These are phyloP conservation scores for Boletus rubropictus DNA, from an alignment of 768 basidiomycete genomes.

Conservation along the genomic window DNA sequence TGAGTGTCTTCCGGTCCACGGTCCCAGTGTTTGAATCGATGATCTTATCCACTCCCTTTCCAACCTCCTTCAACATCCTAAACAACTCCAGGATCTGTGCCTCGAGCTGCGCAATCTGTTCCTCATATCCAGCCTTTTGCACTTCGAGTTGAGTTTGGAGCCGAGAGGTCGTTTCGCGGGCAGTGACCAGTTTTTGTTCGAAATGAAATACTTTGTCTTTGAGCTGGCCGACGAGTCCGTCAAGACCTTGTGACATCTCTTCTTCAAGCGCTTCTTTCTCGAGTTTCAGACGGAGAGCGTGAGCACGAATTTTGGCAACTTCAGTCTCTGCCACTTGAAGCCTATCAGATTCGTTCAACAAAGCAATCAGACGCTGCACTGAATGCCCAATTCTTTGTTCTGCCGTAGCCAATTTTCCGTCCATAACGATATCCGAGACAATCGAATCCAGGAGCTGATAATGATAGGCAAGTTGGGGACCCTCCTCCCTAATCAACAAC, in stretches of 20 bases:
- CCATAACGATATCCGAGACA: constrained; percentile 86
- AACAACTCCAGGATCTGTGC: constrained; percentile 91
- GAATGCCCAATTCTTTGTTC: constrained; percentile 84
- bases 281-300: constrained; percentile 58
- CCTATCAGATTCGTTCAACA: constrained; percentile 86
- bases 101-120: constrained; percentile 82
- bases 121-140: constrained; percentile 77
- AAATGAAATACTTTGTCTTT: constrained; percentile 63
- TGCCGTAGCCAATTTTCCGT: constrained; percentile 80
- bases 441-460: constrained; percentile 89
- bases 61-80: constrained; percentile 85
- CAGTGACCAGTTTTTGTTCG: constrained; percentile 74
- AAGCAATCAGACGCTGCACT: constrained; percentile 81
- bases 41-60: constrained; percentile 69
- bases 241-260: constrained; percentile 73
- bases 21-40: constrained; percentile 52
- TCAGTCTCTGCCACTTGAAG: constrained; percentile 77
- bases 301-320: constrained; percentile 57
- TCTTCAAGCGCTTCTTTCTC: constrained; percentile 82
- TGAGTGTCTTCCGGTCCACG: constrained; percentile 78
- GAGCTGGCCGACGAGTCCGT: constrained; percentile 78
- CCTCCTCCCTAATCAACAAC: constrained; percentile 85
- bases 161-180: constrained; percentile 70
- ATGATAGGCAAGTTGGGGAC: constrained; percentile 75
- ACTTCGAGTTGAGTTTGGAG: constrained; percentile 72